Evolutionary conservation across 2,329 filamentous ascomycete species (phyloP).

Genomic region (Fusarium cyanostomum): DNA sequence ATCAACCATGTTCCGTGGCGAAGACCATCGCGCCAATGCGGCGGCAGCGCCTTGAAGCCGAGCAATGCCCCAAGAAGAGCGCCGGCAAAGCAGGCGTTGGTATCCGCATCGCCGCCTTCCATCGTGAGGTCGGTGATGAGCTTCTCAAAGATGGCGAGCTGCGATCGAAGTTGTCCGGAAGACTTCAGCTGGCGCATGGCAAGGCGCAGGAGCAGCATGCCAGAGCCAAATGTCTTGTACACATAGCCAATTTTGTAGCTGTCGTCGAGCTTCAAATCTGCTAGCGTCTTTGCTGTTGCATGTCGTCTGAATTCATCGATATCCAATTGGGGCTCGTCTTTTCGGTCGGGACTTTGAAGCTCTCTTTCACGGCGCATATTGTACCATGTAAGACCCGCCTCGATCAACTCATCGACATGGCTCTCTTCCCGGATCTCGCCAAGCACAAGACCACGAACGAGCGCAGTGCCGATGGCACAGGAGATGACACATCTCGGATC

Average conservation of each 20-base stretch:
- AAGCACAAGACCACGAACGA: slow-evolving; percentile 57
- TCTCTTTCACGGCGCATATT: slow-evolving; percentile 28
- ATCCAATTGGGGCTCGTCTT: slow-evolving; percentile 49
- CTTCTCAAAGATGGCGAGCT: slow-evolving; percentile 53
- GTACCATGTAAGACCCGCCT: slow-evolving; percentile 54
- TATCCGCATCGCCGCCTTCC: slow-evolving; percentile 64
- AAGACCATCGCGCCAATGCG: slow-evolving; percentile 60
- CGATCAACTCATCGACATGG: slow-evolving; percentile 54
- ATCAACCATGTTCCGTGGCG: slow-evolving; percentile 56
- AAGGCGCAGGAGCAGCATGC: slow-evolving; percentile 55
- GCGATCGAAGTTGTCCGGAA: slow-evolving; percentile 24
- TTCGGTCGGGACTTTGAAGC: slow-evolving; percentile 36
- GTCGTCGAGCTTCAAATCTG: slow-evolving; percentile 57
- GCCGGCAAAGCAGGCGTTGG: slow-evolving; percentile 63
- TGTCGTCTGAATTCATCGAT: slow-evolving; percentile 54
- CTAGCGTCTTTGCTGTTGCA: slow-evolving; percentile 48
- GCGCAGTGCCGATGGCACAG: slow-evolving; percentile 57
- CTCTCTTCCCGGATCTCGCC: slow-evolving; percentile 54
- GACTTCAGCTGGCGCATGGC: slow-evolving; percentile 50
- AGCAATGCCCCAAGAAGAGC: slow-evolving; percentile 59
- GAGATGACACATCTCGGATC: slow-evolving; percentile 62
- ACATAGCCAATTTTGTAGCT: slow-evolving; percentile 60
- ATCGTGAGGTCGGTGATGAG: slow-evolving; percentile 60
- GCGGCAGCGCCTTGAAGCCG: slow-evolving; percentile 57
- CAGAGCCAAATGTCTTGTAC: slow-evolving; percentile 62